A percentile compares a stretch with the other conserved stretches of the same genome.
phyloP scores from a whole-genome alignment of 2,329 filamentous ascomycete genomes.

The Capronia americana region DNA sequence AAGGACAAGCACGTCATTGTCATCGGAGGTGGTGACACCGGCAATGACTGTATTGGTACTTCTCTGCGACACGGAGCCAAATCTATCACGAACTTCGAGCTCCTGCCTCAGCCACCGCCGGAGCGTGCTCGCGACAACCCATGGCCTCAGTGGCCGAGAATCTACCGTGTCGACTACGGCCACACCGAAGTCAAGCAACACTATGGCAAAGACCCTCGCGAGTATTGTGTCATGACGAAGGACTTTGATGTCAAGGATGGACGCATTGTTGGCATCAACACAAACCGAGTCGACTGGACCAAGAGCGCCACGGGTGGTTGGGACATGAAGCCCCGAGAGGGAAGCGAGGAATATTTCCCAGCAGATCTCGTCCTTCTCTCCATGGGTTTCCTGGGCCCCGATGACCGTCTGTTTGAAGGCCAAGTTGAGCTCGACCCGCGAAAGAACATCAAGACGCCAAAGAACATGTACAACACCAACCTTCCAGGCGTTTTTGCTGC shows the following conservation, averaged over 20 bases:
- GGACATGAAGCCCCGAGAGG: slow-evolving; percentile 98
- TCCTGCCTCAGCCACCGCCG: slow-evolving; percentile 87
- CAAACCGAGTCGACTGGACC: slow-evolving; percentile 93
- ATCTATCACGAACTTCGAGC: slow-evolving; percentile 94
- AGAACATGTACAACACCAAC: slow-evolving; percentile 88
- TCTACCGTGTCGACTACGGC: slow-evolving; percentile 98
- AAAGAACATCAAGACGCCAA: slow-evolving; percentile 94
- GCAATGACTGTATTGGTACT: slow-evolving; percentile 97
- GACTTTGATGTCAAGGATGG: slow-evolving; percentile 94
- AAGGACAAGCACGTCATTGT: slow-evolving; percentile 96
- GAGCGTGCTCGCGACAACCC: slow-evolving; percentile 94
- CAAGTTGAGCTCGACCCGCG: slow-evolving; percentile 87
- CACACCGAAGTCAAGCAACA: slow-evolving; percentile 95
- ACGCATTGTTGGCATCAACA: slow-evolving; percentile 94
- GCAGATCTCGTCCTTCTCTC: slow-evolving; percentile 92
- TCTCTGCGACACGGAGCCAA: slow-evolving; percentile 95
- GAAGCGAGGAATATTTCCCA: slow-evolving; percentile 93
- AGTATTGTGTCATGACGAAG: slow-evolving; percentile 98
- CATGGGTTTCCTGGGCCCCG: slow-evolving; percentile 96
- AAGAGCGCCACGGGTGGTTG: slow-evolving; percentile 86
- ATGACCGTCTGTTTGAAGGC: slow-evolving; percentile 85
- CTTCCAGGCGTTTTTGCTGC: slow-evolving; percentile 88
- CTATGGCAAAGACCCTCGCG: slow-evolving; percentile 93
- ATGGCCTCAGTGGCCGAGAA: slow-evolving; percentile 97
- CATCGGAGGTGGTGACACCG: slow-evolving; percentile 96